Conservation (phyloP, 2,329 filamentous ascomycete species). For the Penicillium decumbens region DNA sequence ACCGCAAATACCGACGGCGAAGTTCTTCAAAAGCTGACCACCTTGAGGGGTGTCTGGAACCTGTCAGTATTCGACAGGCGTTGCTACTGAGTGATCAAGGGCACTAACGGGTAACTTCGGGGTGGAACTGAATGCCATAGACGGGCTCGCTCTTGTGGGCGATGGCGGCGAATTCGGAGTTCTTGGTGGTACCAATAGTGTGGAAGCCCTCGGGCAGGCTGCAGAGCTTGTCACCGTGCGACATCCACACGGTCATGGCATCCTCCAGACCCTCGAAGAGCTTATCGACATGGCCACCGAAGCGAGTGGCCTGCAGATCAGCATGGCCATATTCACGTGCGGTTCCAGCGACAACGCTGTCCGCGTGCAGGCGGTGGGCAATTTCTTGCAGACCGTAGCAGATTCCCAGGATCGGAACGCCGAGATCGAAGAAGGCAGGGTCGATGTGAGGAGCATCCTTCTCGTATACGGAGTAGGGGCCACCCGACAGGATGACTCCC, state of each 20-base stretch:
- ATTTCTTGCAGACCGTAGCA: conserved; percentile 67
- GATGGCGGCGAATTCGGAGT: conserved; percentile 72
- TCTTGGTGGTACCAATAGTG: conserved; percentile 68
- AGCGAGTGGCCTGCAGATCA: conserved; percentile 57
- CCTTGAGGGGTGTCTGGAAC: conserved; percentile 54
- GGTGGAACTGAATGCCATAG: conserved; percentile 85
- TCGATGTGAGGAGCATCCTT: conserved; percentile 73
- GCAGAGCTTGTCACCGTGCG: conserved; percentile 79
- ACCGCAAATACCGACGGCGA: conserved; percentile 74
- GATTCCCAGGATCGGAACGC: conserved; percentile 57
- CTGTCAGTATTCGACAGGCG: conserved; percentile 21
- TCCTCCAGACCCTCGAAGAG: conserved; percentile 74
- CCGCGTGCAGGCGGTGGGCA: conserved; percentile 61
- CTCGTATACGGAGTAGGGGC: conserved; percentile 74
- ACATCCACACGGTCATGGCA: conserved; percentile 74
- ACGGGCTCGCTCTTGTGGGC: conserved; percentile 57
- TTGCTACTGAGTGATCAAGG: neutral
- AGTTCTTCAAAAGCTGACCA: conserved; percentile 68
- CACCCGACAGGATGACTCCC: conserved; percentile 72
- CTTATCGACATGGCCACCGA: conserved; percentile 61
- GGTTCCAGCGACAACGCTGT: conserved; percentile 64
- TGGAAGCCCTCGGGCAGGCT: conserved; percentile 68
- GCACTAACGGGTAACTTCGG: conserved; percentile 50
- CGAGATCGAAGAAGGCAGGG: conserved; percentile 71
- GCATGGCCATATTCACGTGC: conserved; percentile 69